Conservation (phyloP, 2,329 filamentous ascomycete genomes). For the Geosmithia putterillii region DNA sequence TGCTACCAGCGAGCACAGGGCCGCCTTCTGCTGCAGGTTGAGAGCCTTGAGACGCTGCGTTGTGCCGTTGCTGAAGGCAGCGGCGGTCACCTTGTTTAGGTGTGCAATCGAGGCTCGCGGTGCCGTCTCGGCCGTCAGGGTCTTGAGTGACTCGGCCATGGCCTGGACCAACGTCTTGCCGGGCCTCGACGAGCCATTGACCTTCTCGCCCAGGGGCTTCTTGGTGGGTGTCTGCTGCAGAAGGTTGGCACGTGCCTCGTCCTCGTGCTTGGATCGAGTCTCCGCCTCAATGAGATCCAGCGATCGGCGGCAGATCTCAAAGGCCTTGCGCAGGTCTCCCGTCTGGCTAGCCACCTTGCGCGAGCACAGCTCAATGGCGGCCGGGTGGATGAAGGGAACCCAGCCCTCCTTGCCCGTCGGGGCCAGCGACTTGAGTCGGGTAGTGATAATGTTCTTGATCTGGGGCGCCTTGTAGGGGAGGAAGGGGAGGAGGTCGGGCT, state of each 20-base stretch:
- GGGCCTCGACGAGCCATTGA: slow-evolving; percentile 44
- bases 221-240: slow-evolving; percentile 57
- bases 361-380: slow-evolving; percentile 85
- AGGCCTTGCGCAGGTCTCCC: slow-evolving; percentile 87
- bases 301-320: slow-evolving; percentile 82
- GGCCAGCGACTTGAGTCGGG: slow-evolving; percentile 66
- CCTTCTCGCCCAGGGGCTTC: slow-evolving; percentile 67
- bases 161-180: slow-evolving; percentile 32
- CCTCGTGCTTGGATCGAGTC: slow-evolving; percentile 61
- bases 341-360: slow-evolving; percentile 92
- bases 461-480: slow-evolving; percentile 82
- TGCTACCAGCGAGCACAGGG: slow-evolving; percentile 76
- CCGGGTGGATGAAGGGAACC: slow-evolving; percentile 84
- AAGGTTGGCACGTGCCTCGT: slow-evolving; percentile 42
- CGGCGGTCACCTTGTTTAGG: slow-evolving; percentile 80
- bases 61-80: slow-evolving; percentile 82
- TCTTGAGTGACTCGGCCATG: slow-evolving; percentile 40
- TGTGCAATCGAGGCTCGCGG: slow-evolving; percentile 84
- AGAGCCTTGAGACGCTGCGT: slow-evolving; percentile 73
- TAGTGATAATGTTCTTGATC: slow-evolving; percentile 76
- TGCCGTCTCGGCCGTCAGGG: slow-evolving; percentile 63
- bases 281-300: slow-evolving; percentile 84
- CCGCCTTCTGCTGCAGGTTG: slow-evolving; percentile 93
- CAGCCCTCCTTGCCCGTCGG: slow-evolving; percentile 45
- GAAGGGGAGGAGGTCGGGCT: slow-evolving; percentile 81